A percentile compares a stretch with the other conserved stretches of the same genome.
Conservation (phyloP, 495 filamentous ascomycete genomes). For the Neurospora sp. region DNA sequence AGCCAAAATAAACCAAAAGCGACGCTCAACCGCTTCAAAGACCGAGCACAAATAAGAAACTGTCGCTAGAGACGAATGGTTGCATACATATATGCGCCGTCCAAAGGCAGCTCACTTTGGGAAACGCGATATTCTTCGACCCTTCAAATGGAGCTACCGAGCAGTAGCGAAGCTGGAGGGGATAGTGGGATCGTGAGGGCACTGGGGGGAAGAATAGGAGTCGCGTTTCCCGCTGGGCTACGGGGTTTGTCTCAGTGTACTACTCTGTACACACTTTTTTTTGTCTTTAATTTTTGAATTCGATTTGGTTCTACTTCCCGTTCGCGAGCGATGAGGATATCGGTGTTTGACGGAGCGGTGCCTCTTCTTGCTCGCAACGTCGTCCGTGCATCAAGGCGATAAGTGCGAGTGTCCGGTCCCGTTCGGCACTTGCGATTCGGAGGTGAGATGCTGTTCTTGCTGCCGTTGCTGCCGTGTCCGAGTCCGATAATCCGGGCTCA, state of each 20-base stretch:
- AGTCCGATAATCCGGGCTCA: not conserved
- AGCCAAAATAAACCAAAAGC: too few species aligned
- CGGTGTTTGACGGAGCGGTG: too few species aligned
- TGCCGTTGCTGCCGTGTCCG: not conserved
- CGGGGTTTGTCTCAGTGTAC: not conserved
- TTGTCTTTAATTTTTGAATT: not conserved
- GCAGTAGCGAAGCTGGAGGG: not conserved
- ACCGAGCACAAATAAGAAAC: too few species aligned
- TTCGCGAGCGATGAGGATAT: not conserved
- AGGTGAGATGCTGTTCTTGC: not conserved
- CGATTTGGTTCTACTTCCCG: not conserved
- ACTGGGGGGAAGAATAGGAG: not conserved
- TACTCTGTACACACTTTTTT: not conserved
- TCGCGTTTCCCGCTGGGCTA: not conserved
- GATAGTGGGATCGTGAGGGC: not conserved
- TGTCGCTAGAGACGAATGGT: too few species aligned
- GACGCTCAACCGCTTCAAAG: too few species aligned
- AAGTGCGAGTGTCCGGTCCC: not conserved
- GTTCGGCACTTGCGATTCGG: not conserved
- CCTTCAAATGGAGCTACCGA: not conserved
- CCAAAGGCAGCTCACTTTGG: too few species aligned
- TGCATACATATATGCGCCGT: too few species aligned
- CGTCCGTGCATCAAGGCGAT: not conserved
- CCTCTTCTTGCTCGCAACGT: not conserved
- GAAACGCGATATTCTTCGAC: not conserved